Evolutionary conservation across 805 yeast genomes (phyloP).

Genomic region (Myxozyma neglecta): DNA sequence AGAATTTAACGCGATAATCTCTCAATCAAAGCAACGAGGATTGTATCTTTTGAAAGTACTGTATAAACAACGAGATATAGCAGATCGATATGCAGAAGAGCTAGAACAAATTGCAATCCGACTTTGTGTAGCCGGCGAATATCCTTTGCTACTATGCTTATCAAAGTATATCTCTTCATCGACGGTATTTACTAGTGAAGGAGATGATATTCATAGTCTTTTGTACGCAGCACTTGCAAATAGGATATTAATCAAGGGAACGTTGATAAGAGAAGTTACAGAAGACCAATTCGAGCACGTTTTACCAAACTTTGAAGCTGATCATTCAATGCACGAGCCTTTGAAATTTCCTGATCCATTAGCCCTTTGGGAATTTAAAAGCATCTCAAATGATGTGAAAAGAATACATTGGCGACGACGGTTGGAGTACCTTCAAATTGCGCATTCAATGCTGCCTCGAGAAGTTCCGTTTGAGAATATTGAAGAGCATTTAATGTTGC

Average conservation of each 20-base stretch:
- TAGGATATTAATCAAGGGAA: background rate
- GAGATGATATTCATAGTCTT: conserved; percentile 13
- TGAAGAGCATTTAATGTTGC: conserved; percentile 35
- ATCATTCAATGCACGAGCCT: background rate
- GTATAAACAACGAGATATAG: background rate
- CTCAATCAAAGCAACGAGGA: background rate
- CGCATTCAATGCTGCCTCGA: conserved; percentile 32
- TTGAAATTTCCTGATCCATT: conserved; percentile 2
- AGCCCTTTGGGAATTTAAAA: background rate
- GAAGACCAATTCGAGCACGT: background rate
- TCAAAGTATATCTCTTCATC: background rate
- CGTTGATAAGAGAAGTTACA: background rate
- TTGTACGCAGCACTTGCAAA: conserved; percentile 8
- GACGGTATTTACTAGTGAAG: conserved; percentile 1
- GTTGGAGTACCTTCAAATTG: conserved; percentile 36
- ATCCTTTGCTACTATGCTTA: background rate
- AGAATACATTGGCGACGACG: conserved; percentile 38
- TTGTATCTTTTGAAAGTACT: background rate
- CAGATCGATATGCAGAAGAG: background rate
- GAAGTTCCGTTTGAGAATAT: conserved; percentile 34
- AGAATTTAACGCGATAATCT: background rate
- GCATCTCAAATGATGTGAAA: conserved; percentile 16
- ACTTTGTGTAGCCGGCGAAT: conserved; percentile 8
- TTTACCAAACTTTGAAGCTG: background rate
- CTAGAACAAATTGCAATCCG: background rate